A percentile compares a stretch with the other conserved stretches of the same genome.
phyloP scores from a whole-genome alignment of 345 rosid genomes.

The Euclidium syriacum region DNA sequence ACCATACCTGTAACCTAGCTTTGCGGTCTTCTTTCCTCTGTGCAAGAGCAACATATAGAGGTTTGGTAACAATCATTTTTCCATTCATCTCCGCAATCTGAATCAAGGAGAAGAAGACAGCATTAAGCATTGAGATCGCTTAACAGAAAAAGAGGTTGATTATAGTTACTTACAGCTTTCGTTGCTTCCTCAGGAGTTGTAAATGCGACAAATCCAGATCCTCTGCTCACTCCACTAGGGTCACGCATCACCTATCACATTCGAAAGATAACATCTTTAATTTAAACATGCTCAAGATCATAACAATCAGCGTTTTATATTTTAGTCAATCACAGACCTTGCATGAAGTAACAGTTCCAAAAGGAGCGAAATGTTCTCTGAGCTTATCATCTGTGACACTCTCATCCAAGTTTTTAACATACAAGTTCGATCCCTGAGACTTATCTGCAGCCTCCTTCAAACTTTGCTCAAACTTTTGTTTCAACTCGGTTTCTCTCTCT shows the following conservation, averaged over 20 bases:
- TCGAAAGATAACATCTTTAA: conserved; percentile 7
- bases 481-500: conserved; percentile 77
- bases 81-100: conserved; percentile 75
- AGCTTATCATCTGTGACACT: conserved; percentile 74
- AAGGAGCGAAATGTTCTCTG: conserved; percentile 67
- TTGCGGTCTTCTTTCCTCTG: conserved; percentile 91
- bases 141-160: not conserved
- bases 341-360: conserved; percentile 81
- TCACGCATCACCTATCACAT: conserved; percentile 81
- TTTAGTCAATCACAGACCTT: conserved; percentile 50
- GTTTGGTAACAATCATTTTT: conserved; percentile 80
- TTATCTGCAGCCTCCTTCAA: conserved; percentile 80
- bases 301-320: not conserved
- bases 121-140: not conserved
- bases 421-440: conserved; percentile 79
- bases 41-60: conserved; percentile 90
- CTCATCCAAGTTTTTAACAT: conserved; percentile 85
- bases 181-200: conserved; percentile 86
- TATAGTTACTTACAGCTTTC: conserved; percentile 62
- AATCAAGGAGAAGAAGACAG: not conserved
- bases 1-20: conserved; percentile 82
- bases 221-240: conserved; percentile 76
- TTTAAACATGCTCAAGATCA: not conserved
- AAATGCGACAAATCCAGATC: conserved; percentile 96
- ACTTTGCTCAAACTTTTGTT: conserved; percentile 64